phyloP scores from a whole-genome alignment of 2,329 filamentous ascomycete genomes.

The Fusarium luffae region DNA sequence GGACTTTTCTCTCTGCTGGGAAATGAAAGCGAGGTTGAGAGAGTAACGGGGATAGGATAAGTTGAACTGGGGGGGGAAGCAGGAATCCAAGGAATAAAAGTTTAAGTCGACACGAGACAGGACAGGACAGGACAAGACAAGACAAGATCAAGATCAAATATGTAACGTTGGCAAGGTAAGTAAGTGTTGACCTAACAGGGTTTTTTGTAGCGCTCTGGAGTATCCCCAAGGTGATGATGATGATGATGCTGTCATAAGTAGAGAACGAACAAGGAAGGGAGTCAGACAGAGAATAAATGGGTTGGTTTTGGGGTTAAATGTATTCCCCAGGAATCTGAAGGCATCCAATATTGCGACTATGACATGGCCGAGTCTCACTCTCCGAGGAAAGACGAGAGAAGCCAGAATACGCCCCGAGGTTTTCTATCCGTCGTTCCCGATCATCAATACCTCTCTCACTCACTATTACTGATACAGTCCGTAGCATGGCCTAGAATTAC shows the following conservation, averaged over 20 bases:
- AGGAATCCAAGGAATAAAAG: constrained; percentile 10
- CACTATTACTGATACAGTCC: too few species aligned
- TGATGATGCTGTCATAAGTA: constrained; percentile 25
- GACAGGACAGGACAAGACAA: background rate
- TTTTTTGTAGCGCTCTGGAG: constrained; percentile 24
- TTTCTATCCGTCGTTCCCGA: constrained; percentile 22
- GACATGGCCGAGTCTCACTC: background rate
- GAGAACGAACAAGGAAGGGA: constrained; percentile 1
- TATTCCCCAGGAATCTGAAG: constrained; percentile 13
- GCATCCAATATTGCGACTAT: constrained; percentile 11
- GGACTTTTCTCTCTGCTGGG: background rate
- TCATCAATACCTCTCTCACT: background rate
- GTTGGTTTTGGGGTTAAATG: constrained; percentile 20
- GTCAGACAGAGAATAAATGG: background rate
- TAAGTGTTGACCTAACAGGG: constrained; percentile 23
- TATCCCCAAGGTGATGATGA: background rate
- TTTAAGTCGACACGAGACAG: constrained; percentile 8
- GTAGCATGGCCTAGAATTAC: background rate
- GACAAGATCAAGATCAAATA: constrained; percentile 5
- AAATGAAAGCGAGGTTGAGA: constrained; percentile 3
- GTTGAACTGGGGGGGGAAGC: background rate
- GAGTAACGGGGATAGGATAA: constrained; percentile 2
- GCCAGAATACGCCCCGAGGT: constrained; percentile 5
- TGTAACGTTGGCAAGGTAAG: constrained; percentile 2
- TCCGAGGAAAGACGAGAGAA: background rate